Evolutionary conservation across 768 basidiomycete species (phyloP), one percentile per base, ranked within the genome.

Genomic region (Phanerochaete sordida): DNA sequence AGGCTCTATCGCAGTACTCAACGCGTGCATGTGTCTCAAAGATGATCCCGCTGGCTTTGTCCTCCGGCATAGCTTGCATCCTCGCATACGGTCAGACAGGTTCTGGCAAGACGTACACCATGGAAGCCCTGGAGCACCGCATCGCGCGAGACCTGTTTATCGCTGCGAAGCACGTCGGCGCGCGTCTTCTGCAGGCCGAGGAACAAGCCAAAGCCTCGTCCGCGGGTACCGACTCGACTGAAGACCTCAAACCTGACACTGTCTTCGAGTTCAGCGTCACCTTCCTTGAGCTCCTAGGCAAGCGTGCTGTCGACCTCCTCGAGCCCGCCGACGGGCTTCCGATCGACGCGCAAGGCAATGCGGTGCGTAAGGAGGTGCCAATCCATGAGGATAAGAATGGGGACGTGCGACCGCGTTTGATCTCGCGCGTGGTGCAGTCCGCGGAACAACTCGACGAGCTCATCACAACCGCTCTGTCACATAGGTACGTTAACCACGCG

Each of bases 31-130:
- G 2, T 13, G 15, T 13, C 11, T n/a, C 33, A 31, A 44, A 73
- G 71, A 64, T 73, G 39, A 63, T 74, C 30, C 58, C 68, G 1
- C 64, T 75, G 9, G 72, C 65, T 9, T 66, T 74, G 30, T 68
- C 69, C 12, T 68, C 70, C 16, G 74, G 74, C 19, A 67, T 71
- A 3, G 67, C 68, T 12, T 74, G 73, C 55, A 66, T 74, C 27
- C 68, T 74, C 24, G 70, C 73, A 1, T 74, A 74, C 49, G 73
- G 73, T 1, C 73, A 74, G 59, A 74, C 73, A 0, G 69, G 71
- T 19, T 64, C 68, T 7, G 73, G 73, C 4, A 74, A 74, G 62
- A 73, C 73, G 8, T 72, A 58, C 60, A 74, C 73, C 2, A 74
- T 74, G 72, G 73, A 74, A 53, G 70, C 66, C 30, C 58, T 75